phyloP scores from a whole-genome alignment of 495 filamentous ascomycete species.

The Penicillium turbatum region DNA sequence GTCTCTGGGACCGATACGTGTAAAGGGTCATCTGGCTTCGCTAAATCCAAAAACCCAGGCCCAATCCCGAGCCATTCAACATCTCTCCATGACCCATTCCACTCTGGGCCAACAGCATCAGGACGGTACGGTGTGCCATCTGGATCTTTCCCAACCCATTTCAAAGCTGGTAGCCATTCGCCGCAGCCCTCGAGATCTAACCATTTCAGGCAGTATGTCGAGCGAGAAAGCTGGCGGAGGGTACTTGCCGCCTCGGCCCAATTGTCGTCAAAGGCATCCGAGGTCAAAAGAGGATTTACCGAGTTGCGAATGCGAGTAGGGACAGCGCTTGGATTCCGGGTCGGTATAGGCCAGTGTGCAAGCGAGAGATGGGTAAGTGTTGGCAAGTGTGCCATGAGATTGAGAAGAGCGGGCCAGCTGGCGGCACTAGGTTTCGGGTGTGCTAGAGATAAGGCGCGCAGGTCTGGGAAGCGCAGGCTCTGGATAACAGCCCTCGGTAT shows the following conservation, averaged over 20 bases:
- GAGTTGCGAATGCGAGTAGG: slow-evolving; percentile 40
- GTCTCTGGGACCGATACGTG: slow-evolving; percentile 1
- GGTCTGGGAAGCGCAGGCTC: slow-evolving; percentile 38
- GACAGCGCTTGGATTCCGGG: slow-evolving; percentile 56
- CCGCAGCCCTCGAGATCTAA: slow-evolving; percentile 77
- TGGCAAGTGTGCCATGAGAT: slow-evolving; percentile 55
- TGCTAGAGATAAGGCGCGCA: slow-evolving; percentile 51
- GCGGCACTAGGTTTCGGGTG: slow-evolving; percentile 37
- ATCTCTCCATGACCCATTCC: slow-evolving; percentile 49
- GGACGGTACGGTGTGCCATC: slow-evolving; percentile 22
- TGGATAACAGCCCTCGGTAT: slow-evolving; percentile 45
- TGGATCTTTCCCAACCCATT: slow-evolving; percentile 35
- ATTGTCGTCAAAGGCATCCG: slow-evolving; percentile 50
- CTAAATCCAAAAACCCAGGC: slow-evolving; percentile 40
- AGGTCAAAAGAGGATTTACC: slow-evolving; percentile 38
- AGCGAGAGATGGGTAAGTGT: slow-evolving; percentile 73
- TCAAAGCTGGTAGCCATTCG: slow-evolving; percentile 65
- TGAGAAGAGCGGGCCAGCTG: slow-evolving; percentile 66
- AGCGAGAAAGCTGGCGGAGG: slow-evolving; percentile 61
- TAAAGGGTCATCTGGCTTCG: slow-evolving; percentile 1
- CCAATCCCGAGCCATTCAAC: slow-evolving; percentile 45
- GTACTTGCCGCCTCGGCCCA: slow-evolving; percentile 66
- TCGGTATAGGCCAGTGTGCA: slow-evolving; percentile 74
- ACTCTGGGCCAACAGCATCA: slow-evolving; percentile 40
- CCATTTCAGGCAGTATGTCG: slow-evolving; percentile 68